Conservation (phyloP, 495 filamentous ascomycete species). For the Penicillium robsamsonii region DNA sequence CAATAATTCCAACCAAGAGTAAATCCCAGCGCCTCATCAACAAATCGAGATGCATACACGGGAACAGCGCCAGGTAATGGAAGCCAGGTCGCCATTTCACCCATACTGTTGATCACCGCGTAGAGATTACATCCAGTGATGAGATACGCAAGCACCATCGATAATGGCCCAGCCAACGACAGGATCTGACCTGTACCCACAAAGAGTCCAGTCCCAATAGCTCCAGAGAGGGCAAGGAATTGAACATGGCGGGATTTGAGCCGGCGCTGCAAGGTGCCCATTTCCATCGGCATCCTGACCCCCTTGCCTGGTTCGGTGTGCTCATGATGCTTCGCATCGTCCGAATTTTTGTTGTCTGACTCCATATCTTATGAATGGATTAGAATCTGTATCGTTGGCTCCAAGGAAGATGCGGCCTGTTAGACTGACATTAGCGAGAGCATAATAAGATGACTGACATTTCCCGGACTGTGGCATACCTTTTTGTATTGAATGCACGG, state of each 20-base stretch:
- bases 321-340: not conserved
- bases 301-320: not conserved
- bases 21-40: constrained; percentile 65
- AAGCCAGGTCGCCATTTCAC: constrained; percentile 70
- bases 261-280: constrained; percentile 42
- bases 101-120: constrained; percentile 43
- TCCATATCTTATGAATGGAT: not conserved
- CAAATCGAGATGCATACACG: constrained; percentile 63
- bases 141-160: constrained; percentile 62
- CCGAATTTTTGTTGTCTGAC: not conserved
- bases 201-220: constrained; percentile 69
- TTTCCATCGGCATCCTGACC: not conserved
- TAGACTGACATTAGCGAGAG: not conserved
- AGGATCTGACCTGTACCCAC: constrained; percentile 64
- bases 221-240: constrained; percentile 57
- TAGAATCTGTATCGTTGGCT: not conserved
- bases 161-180: constrained; percentile 58
- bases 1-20: constrained; percentile 67
- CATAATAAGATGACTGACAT: too few species aligned
- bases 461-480: not conserved
- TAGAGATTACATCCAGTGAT: constrained; percentile 63
- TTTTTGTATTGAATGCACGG: not conserved
- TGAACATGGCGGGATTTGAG: constrained; percentile 62
- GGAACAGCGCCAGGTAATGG: constrained; percentile 69
- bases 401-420: not conserved